Evolutionary conservation across 495 filamentous ascomycete genomes (phyloP).

Genomic region (Penicillium paxilli): DNA sequence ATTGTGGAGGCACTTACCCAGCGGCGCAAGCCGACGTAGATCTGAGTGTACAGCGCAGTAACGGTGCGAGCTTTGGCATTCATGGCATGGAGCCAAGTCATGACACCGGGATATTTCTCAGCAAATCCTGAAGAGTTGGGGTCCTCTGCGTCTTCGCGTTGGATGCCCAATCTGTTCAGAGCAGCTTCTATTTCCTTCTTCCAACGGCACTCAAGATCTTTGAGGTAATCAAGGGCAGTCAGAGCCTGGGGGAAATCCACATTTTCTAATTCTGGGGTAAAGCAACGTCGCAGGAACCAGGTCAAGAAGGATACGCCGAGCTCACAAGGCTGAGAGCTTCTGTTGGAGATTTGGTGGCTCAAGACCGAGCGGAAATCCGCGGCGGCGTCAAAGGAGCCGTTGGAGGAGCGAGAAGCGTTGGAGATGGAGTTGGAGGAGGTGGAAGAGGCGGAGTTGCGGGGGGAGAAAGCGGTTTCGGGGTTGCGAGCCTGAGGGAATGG

Average conservation of each 20-base stretch:
- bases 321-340: slow-evolving; percentile 64
- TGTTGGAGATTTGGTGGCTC: slow-evolving; percentile 61
- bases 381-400: slow-evolving; percentile 42
- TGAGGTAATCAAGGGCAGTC: slow-evolving; percentile 70
- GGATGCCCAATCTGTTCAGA: slow-evolving; percentile 44
- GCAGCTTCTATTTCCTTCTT: slow-evolving; percentile 57
- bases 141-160: slow-evolving; percentile 36
- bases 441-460: slow-evolving; percentile 34
- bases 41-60: slow-evolving; percentile 62
- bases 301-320: slow-evolving; percentile 68
- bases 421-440: slow-evolving; percentile 35
- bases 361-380: slow-evolving; percentile 63
- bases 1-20: slow-evolving; percentile 52
- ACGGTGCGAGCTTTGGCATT: slow-evolving; percentile 56
- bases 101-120: slow-evolving; percentile 50
- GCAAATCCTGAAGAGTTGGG: slow-evolving; percentile 35
- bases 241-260: slow-evolving; percentile 75
- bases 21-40: slow-evolving; percentile 67
- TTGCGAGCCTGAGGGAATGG: slow-evolving; percentile 30
- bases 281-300: slow-evolving; percentile 63
- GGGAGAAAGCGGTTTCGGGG: slow-evolving; percentile 33
- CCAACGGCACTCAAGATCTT: slow-evolving; percentile 64
- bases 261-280: slow-evolving; percentile 52
- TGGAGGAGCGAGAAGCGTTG: slow-evolving; percentile 34
- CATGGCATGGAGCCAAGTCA: slow-evolving; percentile 55